These are phyloP conservation scores for Aspergillus eucalypticola DNA, from an alignment of 2,329 filamentous ascomycete genomes.

Conservation along the genomic window DNA sequence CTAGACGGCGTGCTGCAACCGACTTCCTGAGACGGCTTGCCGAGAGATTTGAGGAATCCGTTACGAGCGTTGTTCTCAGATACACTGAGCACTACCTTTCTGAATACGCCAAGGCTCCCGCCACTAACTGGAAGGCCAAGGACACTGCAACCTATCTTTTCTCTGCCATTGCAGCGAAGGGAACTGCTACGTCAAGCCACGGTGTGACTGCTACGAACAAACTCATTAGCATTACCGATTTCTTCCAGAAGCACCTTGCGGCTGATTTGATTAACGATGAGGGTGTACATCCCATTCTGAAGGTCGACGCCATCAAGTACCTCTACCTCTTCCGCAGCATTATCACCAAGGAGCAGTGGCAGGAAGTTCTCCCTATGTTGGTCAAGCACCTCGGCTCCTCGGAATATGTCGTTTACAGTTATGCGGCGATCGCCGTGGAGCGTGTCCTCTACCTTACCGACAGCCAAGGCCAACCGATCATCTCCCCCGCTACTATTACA, in stretches of 20 bases:
- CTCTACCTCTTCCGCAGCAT: conserved; percentile 96
- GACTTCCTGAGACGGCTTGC: conserved; percentile 90
- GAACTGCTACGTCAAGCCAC: conserved; percentile 79
- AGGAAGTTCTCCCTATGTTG: conserved; percentile 80
- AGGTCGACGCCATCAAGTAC: conserved; percentile 98
- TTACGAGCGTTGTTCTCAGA: conserved; percentile 81
- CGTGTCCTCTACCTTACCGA: conserved; percentile 82
- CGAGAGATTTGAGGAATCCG: conserved; percentile 80
- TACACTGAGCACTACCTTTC: conserved; percentile 84
- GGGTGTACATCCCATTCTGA: conserved; percentile 77
- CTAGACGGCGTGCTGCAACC: conserved; percentile 84
- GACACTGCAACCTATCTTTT: conserved; percentile 98
- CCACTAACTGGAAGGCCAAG: conserved; percentile 89
- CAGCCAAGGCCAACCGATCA: conserved; percentile 72
- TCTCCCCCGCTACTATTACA: conserved; percentile 75
- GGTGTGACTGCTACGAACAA: conserved; percentile 89
- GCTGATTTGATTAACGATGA: conserved; percentile 75
- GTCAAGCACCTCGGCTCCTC: conserved; percentile 86
- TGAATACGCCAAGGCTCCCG: conserved; percentile 67
- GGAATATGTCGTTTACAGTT: conserved; percentile 97
- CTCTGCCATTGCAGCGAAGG: conserved; percentile 90
- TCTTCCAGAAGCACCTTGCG: conserved; percentile 91
- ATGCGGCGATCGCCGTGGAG: conserved; percentile 95
- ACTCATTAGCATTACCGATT: conserved; percentile 86
- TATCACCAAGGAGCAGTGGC: conserved; percentile 88